phyloP scores from a whole-genome alignment of 352 stramenopile species.

The Phytophthora pinifolia region DNA sequence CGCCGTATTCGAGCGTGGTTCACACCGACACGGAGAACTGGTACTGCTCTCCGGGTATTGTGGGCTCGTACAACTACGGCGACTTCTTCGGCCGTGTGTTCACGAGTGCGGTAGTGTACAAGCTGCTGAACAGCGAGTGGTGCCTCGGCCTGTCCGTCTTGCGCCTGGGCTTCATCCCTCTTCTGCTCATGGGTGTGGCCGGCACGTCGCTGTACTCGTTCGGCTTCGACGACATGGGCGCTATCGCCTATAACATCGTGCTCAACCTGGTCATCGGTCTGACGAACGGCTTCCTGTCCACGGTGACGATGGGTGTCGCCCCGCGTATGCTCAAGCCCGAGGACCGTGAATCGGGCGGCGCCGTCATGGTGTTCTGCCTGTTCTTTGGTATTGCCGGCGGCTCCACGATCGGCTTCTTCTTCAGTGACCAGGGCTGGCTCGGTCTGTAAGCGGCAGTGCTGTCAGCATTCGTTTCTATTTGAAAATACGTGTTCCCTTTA shows the following conservation, averaged over 20 bases:
- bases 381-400: conserved; percentile 53
- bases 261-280: conserved; percentile 53
- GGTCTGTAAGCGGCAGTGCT: conserved; percentile 27
- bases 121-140: conserved; percentile 49
- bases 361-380: conserved; percentile 54
- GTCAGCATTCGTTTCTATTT: background rate
- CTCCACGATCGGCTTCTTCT: conserved; percentile 48
- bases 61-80: conserved; percentile 62
- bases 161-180: conserved; percentile 50
- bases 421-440: conserved; percentile 44
- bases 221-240: conserved; percentile 26
- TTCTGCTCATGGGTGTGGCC: conserved; percentile 53
- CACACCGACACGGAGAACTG: conserved; percentile 31
- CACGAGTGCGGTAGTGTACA: conserved; percentile 43
- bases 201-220: conserved; percentile 58
- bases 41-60: conserved; percentile 57
- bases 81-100: conserved; percentile 57
- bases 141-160: conserved; percentile 38
- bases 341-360: conserved; percentile 51
- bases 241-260: conserved; percentile 40
- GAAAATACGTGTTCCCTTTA: no score
- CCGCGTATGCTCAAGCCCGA: conserved; percentile 49
- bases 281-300: conserved; percentile 49
- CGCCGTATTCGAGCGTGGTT: conserved; percentile 21
- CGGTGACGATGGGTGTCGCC: conserved; percentile 57